Evolutionary conservation across 2,329 filamentous ascomycete genomes (phyloP).

Genomic region (Xylogone sp.): DNA sequence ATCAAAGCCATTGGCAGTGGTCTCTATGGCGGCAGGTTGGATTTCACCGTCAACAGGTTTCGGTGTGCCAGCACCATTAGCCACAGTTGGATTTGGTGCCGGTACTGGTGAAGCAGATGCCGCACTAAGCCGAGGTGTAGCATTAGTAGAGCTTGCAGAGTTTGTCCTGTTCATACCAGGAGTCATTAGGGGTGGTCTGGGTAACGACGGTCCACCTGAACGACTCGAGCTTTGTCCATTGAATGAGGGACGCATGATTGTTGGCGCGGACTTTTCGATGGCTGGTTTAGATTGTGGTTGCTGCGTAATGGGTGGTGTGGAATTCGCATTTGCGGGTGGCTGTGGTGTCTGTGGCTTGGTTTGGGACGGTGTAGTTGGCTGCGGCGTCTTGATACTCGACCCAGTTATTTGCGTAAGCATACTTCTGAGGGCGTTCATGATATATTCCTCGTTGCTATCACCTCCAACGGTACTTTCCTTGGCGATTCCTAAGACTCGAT

Average conservation of each 20-base stretch:
- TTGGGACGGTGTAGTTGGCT: slow-evolving; percentile 4
- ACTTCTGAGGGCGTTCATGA: slow-evolving; percentile 21
- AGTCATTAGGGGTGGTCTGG: slow-evolving; percentile 26
- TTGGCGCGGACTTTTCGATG: slow-evolving; percentile 13
- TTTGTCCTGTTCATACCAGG: slow-evolving; percentile 17
- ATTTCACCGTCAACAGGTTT: slow-evolving; percentile 10
- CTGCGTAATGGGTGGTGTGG: slow-evolving; percentile 13
- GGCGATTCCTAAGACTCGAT: slow-evolving; percentile 22
- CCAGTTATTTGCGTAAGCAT: slow-evolving; percentile 20
- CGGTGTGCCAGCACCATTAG: slow-evolving; percentile 7
- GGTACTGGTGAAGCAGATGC: slow-evolving; percentile 19
- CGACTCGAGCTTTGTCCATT: slow-evolving; percentile 18
- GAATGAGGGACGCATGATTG: slow-evolving; percentile 24
- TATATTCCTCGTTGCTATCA: slow-evolving; percentile 17
- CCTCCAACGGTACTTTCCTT: slow-evolving; percentile 16
- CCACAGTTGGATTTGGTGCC: slow-evolving; percentile 2
- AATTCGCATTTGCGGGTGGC: slow-evolving; percentile 14
- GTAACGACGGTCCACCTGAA: slow-evolving; percentile 14
- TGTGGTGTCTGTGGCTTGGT: slow-evolving; percentile 8
- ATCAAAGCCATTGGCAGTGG: background rate
- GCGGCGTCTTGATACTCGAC: slow-evolving; percentile 9
- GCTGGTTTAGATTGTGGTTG: slow-evolving; percentile 13
- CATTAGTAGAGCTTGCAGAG: slow-evolving; percentile 15
- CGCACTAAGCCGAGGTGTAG: slow-evolving; percentile 11
- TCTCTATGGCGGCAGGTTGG: slow-evolving; percentile 6